Evolutionary conservation across 2,329 filamentous ascomycete species (phyloP), one percentile per base, ranked within the genome.

Genomic region (Ophiostoma fasciatum): DNA sequence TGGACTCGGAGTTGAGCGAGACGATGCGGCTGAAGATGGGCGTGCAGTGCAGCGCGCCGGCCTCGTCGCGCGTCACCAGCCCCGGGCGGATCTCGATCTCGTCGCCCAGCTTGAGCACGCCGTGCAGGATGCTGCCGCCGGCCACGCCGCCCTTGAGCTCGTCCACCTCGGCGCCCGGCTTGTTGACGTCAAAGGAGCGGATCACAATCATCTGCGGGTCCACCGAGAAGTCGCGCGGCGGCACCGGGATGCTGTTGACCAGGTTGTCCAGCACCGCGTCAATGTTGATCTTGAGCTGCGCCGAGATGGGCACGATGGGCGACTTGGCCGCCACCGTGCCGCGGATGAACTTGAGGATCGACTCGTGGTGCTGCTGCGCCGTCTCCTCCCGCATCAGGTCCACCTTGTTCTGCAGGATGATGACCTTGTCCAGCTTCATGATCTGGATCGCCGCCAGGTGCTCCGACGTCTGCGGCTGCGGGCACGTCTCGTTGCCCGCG

Each of bases 401-500:
- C 52, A 98, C 90, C 74, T 98, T 98, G 69, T 98, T 98, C 63
- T 98, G 90, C 41, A 98, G 74, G 54, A 98, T 96, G 58, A 98
- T 94, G 62, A 98, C 94, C 66, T 98, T 92, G 61, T 93, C 85
- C 46, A 98, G 75, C 71, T 98, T 98, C 90, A 98, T 98, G 57
- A 98, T 98, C 62, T 98, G 90, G 55, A 98, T 96, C 47, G 90
- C 90, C 47, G 90, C 90, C 66, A 98, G 71, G 70, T 98, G 90
- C 66, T 98, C 90, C 18, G 88, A 94, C 14, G 90, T 98, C 64
- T 98, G 90, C 34, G 90, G 90, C 62, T 98, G 90, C 23, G 90
- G 90, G 66, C 90, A 96, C 35, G 83, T 78, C 78, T 98, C 90
- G 66, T 98, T 98, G 58, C 90, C 90, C 43, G 90, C 90, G 56